A percentile compares a stretch with the other conserved stretches of the same genome.
phyloP scores from a whole-genome alignment of 768 basidiomycete species.

The Clathrus columnatus region DNA sequence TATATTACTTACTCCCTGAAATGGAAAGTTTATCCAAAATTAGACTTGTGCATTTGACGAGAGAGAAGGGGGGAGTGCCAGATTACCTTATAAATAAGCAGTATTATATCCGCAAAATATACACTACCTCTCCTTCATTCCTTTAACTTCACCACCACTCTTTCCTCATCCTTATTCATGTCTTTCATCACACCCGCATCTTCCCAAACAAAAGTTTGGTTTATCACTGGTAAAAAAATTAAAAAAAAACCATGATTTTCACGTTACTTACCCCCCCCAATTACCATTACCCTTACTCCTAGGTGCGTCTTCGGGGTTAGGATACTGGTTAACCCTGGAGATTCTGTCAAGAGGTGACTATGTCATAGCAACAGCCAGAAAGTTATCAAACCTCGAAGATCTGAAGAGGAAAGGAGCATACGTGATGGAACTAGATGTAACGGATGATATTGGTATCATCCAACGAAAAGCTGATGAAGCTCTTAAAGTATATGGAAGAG shows the following conservation, averaged over 20 bases:
- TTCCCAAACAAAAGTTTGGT: constrained; percentile 8
- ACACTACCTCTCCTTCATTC: too few species aligned
- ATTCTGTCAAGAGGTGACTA: constrained; percentile 7
- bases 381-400: constrained; percentile 7
- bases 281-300: neutral
- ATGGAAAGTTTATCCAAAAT: too few species aligned
- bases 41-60: too few species aligned
- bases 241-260: neutral
- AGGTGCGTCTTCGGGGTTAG: constrained; percentile 13
- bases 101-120: too few species aligned
- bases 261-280: neutral
- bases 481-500: constrained; percentile 13
- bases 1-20: too few species aligned
- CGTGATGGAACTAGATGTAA: constrained; percentile 7
- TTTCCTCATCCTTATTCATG: too few species aligned
- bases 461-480: constrained; percentile 16
- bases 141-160: too few species aligned
- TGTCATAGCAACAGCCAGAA: constrained; percentile 13
- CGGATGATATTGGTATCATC: constrained; percentile 6
- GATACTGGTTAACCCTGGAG: constrained; percentile 2
- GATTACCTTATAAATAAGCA: too few species aligned
- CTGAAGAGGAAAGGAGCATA: constrained; percentile 4
- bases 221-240: constrained; percentile 9
- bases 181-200: neutral
- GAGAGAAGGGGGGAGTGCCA: too few species aligned